phyloP scores from a whole-genome alignment of 1,139 yeast species.

The Protomyces arabidopsidicola region DNA sequence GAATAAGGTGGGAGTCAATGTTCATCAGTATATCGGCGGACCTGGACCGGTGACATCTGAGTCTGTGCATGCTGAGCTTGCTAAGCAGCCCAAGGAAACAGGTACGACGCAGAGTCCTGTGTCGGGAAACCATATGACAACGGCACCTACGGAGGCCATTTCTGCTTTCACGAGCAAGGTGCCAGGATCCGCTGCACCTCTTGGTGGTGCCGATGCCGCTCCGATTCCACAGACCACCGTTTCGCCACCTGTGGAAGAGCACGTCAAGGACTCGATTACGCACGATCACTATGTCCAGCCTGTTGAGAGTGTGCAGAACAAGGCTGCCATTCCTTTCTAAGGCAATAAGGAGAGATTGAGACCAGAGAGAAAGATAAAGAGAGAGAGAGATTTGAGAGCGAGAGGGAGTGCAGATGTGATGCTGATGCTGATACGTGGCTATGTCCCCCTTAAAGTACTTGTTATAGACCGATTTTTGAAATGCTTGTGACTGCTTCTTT shows the following conservation, averaged over 20 bases:
- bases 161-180: neutral
- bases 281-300: neutral
- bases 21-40: slow-evolving; percentile 6
- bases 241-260: neutral
- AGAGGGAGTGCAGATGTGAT: no score
- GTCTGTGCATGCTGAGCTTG: slow-evolving; percentile 7
- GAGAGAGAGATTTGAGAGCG: neutral
- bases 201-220: neutral
- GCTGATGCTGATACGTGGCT: neutral
- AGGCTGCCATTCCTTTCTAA: neutral
- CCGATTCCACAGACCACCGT: neutral
- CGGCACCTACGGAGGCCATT: neutral
- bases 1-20: slow-evolving; percentile 24
- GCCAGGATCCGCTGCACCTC: neutral
- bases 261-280: neutral
- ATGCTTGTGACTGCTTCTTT: neutral
- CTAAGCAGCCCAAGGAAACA: slow-evolving; percentile 2
- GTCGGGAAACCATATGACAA: neutral
- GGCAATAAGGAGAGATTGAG: neutral
- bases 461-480: neutral
- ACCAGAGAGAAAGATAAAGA: neutral
- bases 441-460: neutral
- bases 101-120: neutral
- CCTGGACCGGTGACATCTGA: slow-evolving; percentile 16
- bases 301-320: neutral